Evolutionary conservation across 1,284 basidiomycete genomes (phyloP).

Genomic region (Malassezia pachydermatis): DNA sequence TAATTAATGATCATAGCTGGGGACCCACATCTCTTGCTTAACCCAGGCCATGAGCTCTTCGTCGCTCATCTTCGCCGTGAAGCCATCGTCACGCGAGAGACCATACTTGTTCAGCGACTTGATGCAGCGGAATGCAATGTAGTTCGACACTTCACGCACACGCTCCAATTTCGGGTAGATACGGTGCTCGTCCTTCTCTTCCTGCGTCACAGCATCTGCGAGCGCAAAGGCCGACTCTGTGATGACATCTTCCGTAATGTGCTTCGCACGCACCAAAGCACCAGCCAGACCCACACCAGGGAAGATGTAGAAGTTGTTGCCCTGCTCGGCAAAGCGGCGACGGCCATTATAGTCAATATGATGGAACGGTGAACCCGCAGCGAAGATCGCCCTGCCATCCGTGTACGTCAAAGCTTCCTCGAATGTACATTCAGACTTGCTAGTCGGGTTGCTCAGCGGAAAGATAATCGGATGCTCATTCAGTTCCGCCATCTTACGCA

Average conservation of each 20-base stretch:
- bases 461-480: conserved; percentile 86
- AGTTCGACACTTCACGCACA: conserved; percentile 37
- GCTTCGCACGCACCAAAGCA: conserved; percentile 58
- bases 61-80: conserved; percentile 34
- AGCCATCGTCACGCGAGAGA: conserved; percentile 32
- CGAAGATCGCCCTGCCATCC: conserved; percentile 62
- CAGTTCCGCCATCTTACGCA: conserved; percentile 70
- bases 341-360: conserved; percentile 57
- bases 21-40: conserved; percentile 40
- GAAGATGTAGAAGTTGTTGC: conserved; percentile 62
- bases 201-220: conserved; percentile 62
- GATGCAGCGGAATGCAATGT: conserved; percentile 37
- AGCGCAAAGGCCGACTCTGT: conserved; percentile 60
- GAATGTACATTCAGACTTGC: conserved; percentile 64
- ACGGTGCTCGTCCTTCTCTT: conserved; percentile 55
- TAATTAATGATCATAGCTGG: conserved; percentile 25
- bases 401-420: conserved; percentile 68
- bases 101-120: conserved; percentile 40
- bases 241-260: conserved; percentile 65
- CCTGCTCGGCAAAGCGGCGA: conserved; percentile 71
- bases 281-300: conserved; percentile 40
- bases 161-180: conserved; percentile 40
- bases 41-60: conserved; percentile 39
- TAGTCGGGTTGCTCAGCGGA: conserved; percentile 86
- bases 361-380: conserved; percentile 80